phyloP scores from a whole-genome alignment of 139 green algal genomes.

The Gonium pectorale region DNA sequence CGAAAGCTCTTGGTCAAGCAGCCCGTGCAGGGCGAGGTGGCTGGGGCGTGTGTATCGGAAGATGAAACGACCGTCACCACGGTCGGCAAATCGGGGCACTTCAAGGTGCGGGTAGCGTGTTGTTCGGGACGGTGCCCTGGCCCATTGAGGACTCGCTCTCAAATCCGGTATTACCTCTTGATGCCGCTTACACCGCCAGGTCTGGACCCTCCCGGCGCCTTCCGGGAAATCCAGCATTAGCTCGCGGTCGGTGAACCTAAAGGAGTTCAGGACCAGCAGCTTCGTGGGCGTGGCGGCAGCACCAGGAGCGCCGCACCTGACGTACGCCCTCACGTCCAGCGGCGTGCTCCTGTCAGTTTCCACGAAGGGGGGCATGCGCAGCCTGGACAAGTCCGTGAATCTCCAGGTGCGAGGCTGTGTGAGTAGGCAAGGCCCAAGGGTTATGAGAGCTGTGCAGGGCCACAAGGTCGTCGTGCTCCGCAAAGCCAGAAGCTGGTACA shows the following conservation, averaged over 20 bases:
- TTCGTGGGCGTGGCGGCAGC: conserved; percentile 49
- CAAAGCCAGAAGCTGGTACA: too few relatives aligned
- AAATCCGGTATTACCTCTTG: too few relatives aligned
- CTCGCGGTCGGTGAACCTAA: conserved; percentile 51
- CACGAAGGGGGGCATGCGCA: conserved; percentile 33
- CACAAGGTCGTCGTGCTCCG: too few relatives aligned
- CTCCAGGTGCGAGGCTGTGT: conserved; percentile 45
- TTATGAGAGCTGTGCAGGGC: too few relatives aligned
- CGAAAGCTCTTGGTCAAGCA: conserved; percentile 45
- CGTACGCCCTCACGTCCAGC: conserved; percentile 56
- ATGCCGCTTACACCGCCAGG: too few relatives aligned
- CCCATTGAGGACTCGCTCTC: too few relatives aligned
- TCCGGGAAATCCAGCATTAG: too few relatives aligned
- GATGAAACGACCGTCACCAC: conserved; percentile 47
- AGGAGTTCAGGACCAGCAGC: conserved; percentile 39
- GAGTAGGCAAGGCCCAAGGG: too few relatives aligned
- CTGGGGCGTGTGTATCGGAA: conserved; percentile 33
- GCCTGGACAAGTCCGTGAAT: conserved; percentile 60
- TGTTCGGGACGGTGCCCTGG: too few relatives aligned
- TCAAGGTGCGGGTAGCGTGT: conserved; percentile 29
- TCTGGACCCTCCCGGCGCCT: conserved; percentile 36
- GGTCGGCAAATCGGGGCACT: conserved; percentile 26
- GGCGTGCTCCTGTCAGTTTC: conserved; percentile 60
- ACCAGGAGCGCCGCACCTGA: conserved; percentile 7
- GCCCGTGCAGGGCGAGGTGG: conserved; percentile 22